Base-by-base conservation (phyloP, 2,329 filamentous ascomycete genomes). In the Nemania abortiva region DNA sequence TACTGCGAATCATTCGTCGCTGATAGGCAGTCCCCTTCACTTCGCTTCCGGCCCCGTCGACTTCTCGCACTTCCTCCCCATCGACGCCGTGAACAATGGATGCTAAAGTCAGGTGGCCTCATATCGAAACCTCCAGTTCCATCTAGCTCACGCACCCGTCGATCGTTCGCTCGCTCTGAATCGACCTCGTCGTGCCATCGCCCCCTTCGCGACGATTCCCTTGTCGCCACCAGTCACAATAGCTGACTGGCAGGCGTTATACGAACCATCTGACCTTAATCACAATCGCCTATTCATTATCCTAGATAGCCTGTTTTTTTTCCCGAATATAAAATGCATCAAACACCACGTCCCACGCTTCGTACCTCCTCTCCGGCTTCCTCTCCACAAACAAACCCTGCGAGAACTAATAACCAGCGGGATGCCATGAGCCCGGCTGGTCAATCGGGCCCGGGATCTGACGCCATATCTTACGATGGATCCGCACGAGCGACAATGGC, bases 291-390 rank as follows among this genome's bases (percentile, higher is more conserved):
- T 53, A 24, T 59, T 18, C 22, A 47, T 22, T 27, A 29, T 55
- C 22, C 29, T 34, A 22, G 31, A 54, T 61, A 58, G 39, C 34
- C 20, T 29, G 13, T 34, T 52, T 27, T 18, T 47, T n/a, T n/a
- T n/a, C n/a, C 53, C 72, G 39, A 64, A 65, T 71, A 34, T 70
- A 84, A 78, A 75, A 98, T 98, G 95, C 94, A 98, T 88, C 95
- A 97, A 83, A 93, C 95, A 82, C 91, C 92, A 75, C 90, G 95
- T 76, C 88, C 90, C 71, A 88, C 91, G 73, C 91, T 92, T 73
- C 87, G 90, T 80, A 87, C 89, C 77, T 87, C 91, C 70, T 94
- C 93, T 70, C 90, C 93, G 70, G 90, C 91, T 75, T 89, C 88
- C 76, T 91, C 91, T 57, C 88, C 91, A 61, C 88, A 91, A 79